These are phyloP conservation scores for Boeremia lycopersici DNA, from an alignment of 2,329 filamentous ascomycete species.

Conservation along the genomic window DNA sequence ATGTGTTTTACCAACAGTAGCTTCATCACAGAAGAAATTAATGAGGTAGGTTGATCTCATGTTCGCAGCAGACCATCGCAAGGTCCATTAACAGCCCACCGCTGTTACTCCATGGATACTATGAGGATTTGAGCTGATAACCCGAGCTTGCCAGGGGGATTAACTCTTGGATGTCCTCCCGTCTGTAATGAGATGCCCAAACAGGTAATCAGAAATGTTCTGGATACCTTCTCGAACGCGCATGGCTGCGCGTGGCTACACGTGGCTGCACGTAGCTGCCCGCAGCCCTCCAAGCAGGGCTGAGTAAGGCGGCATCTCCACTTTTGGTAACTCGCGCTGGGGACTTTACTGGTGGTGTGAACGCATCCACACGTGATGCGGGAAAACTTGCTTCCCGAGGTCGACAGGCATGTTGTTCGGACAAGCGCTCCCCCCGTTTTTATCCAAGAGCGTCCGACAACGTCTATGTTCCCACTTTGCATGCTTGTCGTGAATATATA, in stretches of 20 bases:
- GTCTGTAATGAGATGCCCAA: background rate
- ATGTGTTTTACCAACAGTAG: too few relatives aligned
- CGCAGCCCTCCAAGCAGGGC: background rate
- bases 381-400: background rate
- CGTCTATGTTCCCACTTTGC: slow-evolving; percentile 2
- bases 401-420: background rate
- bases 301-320: slow-evolving; percentile 9
- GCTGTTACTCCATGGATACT: background rate
- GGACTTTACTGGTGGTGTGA: background rate
- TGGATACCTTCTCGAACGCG: background rate
- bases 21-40: too few relatives aligned
- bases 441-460: slow-evolving; percentile 2
- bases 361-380: slow-evolving; percentile 7
- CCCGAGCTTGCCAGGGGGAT: background rate
- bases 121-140: background rate
- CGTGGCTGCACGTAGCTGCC: background rate
- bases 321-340: slow-evolving; percentile 10
- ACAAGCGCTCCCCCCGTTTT: slow-evolving; percentile 4
- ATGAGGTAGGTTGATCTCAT: background rate
- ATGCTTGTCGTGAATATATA: slow-evolving; percentile 7
- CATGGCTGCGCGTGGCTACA: background rate
- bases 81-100: background rate
- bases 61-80: background rate
- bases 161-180: background rate
- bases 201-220: slow-evolving; percentile 1